Evolutionary conservation across 805 yeast genomes (phyloP).

Genomic region (Lipomyces japonicus): DNA sequence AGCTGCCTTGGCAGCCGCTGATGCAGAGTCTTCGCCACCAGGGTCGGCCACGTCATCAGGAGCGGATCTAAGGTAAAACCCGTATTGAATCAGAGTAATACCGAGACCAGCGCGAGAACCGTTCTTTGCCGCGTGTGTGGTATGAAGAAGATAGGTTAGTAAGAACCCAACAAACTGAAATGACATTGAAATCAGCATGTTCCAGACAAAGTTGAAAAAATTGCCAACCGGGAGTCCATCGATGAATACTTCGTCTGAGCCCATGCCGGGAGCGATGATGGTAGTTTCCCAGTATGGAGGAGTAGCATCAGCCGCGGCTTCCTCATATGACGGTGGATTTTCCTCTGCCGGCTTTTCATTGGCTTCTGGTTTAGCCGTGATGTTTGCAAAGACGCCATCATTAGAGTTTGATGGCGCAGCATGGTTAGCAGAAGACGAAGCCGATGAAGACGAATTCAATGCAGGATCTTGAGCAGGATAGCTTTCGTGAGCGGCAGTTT

Average conservation of each 20-base stretch:
- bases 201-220: constrained; percentile 85
- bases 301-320: constrained; percentile 87
- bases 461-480: constrained; percentile 1
- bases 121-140: constrained; percentile 95
- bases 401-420: constrained; percentile 30
- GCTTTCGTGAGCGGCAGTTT: not conserved
- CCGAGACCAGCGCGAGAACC: constrained; percentile 94
- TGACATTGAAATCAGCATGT: constrained; percentile 77
- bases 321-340: constrained; percentile 61
- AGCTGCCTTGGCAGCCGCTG: constrained; percentile 31
- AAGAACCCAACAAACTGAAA: constrained; percentile 93
- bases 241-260: constrained; percentile 82
- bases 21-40: constrained; percentile 42
- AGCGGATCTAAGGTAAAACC: constrained; percentile 44
- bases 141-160: constrained; percentile 83
- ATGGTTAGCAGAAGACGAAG: not conserved
- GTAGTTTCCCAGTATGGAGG: constrained; percentile 98
- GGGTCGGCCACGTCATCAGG: constrained; percentile 5
- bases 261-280: constrained; percentile 66
- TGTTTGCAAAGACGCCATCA: constrained; percentile 92
- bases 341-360: constrained; percentile 30
- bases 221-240: constrained; percentile 96
- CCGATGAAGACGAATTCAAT: constrained; percentile 5
- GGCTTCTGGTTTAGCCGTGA: constrained; percentile 83
- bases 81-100: constrained; percentile 70